phyloP scores from a whole-genome alignment of 805 yeast species.

The Hanseniaspora hatyaiensis region DNA sequence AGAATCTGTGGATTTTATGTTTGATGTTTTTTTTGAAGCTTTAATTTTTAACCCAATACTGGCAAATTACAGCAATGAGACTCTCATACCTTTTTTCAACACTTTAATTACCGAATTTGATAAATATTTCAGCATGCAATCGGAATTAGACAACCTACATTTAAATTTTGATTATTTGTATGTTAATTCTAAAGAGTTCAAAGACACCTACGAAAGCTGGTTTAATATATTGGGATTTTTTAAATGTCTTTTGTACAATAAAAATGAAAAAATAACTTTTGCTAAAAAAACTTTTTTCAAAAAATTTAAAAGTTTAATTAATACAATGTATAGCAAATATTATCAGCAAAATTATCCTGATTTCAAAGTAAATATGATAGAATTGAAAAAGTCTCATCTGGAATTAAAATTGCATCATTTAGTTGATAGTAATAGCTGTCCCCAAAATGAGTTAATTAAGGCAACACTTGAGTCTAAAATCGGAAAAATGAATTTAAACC shows the following conservation, averaged over 20 bases:
- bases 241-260: too few relatives aligned
- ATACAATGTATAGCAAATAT: not conserved
- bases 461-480: not conserved
- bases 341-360: not conserved
- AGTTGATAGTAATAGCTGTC: not conserved
- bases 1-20: not conserved
- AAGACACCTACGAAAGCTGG: too few relatives aligned
- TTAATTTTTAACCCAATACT: not conserved
- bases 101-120: too few relatives aligned
- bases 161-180: too few relatives aligned
- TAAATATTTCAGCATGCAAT: too few relatives aligned
- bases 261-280: too few relatives aligned
- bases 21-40: not conserved
- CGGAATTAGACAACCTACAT: too few relatives aligned
- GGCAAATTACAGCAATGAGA: too few relatives aligned
- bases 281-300: not conserved
- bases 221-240: too few relatives aligned
- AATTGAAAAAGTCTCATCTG: not conserved
- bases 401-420: not conserved
- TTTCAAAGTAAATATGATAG: not conserved
- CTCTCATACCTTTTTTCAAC: too few relatives aligned
- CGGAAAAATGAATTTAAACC: not conserved
- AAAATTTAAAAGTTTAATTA: not conserved
- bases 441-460: not conserved
- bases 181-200: too few relatives aligned